Conservation (phyloP, 805 yeast genomes). For the Kazachstania taianensis region DNA sequence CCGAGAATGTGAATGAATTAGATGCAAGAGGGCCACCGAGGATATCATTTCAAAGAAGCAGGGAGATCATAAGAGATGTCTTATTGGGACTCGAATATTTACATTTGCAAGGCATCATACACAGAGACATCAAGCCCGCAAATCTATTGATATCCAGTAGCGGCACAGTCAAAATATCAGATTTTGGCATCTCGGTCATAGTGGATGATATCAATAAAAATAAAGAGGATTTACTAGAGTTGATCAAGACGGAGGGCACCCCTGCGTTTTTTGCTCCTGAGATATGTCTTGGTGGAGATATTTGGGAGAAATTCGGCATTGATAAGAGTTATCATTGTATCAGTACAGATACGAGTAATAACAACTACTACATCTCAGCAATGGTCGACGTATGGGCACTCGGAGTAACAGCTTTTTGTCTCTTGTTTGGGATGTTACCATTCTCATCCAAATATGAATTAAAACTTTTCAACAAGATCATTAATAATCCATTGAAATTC, state of each 20-base stretch:
- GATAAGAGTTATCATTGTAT: conserved; percentile 13
- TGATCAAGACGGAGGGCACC: conserved; percentile 95
- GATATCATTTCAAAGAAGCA: conserved; percentile 54
- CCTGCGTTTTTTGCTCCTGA: conserved; percentile 97
- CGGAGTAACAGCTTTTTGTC: conserved; percentile 84
- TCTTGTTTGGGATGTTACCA: conserved; percentile 81
- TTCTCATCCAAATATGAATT: conserved; percentile 73
- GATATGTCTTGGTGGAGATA: conserved; percentile 49
- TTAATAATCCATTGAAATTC: conserved; percentile 45
- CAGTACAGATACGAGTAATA: conserved; percentile 29
- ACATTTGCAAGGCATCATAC: conserved; percentile 84
- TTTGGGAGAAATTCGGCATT: conserved; percentile 15
- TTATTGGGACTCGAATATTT: conserved; percentile 81
- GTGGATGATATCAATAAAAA: not conserved
- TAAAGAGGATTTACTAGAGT: conserved; percentile 51
- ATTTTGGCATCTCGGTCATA: conserved; percentile 82
- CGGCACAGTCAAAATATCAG: conserved; percentile 81
- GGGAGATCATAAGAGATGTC: conserved; percentile 72
- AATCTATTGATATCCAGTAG: conserved; percentile 64
- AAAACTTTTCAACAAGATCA: conserved; percentile 66
- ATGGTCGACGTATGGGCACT: conserved; percentile 97
- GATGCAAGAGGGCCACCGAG: conserved; percentile 49
- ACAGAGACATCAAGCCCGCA: conserved; percentile 94
- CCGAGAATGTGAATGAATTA: conserved; percentile 31
- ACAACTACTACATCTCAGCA: conserved; percentile 40